phyloP scores from a whole-genome alignment of 495 filamentous ascomycete species.

The Annulohypoxylon maeteangense region DNA sequence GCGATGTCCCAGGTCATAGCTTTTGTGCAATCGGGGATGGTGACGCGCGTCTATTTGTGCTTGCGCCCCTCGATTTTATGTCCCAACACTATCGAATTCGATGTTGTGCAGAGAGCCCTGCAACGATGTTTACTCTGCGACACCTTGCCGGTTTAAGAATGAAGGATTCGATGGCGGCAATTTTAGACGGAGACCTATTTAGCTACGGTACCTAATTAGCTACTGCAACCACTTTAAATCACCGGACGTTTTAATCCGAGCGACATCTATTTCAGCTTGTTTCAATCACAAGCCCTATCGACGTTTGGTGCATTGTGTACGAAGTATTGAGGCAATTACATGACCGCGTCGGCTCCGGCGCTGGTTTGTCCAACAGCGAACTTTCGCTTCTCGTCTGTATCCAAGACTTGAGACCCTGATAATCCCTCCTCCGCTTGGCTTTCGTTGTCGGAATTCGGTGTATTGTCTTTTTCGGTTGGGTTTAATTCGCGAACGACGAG shows the following conservation, averaged over 20 bases:
- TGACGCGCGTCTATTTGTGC: background rate
- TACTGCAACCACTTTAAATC: background rate
- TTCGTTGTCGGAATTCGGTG: conserved; percentile 12
- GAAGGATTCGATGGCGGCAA: background rate
- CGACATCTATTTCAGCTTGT: background rate
- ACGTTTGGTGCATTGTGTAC: background rate
- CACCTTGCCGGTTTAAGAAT: background rate
- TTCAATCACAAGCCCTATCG: background rate
- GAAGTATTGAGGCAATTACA: background rate
- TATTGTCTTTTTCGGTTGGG: conserved; percentile 20
- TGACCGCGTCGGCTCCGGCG: conserved; percentile 6
- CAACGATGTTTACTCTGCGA: background rate
- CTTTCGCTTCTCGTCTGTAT: conserved; percentile 9
- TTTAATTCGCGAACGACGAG: conserved; percentile 38
- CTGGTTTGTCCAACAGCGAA: conserved; percentile 21
- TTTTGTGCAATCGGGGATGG: background rate
- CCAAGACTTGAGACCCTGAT: background rate
- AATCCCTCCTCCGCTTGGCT: conserved; percentile 24
- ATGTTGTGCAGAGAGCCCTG: background rate
- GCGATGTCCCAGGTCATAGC: background rate
- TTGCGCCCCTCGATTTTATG: background rate
- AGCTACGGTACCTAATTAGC: background rate
- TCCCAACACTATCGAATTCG: background rate
- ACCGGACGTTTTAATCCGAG: background rate
- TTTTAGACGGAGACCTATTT: too few species aligned